A percentile compares a stretch with the other conserved stretches of the same genome.
Evolutionary conservation across 1,284 basidiomycete species (phyloP).

Genomic region (Neolentinus lepideus): DNA sequence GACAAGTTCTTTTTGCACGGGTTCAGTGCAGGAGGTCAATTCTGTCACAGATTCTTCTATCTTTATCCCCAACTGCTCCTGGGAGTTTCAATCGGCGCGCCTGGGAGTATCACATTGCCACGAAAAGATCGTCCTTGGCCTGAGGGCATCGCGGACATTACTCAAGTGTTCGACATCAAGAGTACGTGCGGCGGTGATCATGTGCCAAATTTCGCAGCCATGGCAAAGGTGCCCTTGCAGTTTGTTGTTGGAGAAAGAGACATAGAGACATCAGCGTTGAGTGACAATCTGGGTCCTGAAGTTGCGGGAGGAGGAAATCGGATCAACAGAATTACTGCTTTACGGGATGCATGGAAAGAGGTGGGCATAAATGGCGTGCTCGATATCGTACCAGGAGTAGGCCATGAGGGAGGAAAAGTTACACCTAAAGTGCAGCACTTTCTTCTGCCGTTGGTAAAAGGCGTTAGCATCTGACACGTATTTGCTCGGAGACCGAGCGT

Average conservation of each 20-base stretch:
- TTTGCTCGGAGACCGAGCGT: too few relatives aligned
- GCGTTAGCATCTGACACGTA: not conserved
- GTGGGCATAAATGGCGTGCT: not conserved
- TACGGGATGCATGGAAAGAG: not conserved
- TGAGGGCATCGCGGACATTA: conserved; percentile 11
- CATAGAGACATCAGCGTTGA: conserved; percentile 8
- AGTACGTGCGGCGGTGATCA: not conserved
- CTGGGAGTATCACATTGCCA: conserved; percentile 17
- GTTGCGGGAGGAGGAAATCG: not conserved
- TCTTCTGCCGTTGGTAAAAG: not conserved
- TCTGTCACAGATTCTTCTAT: conserved; percentile 19
- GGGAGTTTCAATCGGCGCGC: conserved; percentile 17
- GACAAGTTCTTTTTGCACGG: conserved; percentile 17
- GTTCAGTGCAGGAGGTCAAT: conserved; percentile 20
- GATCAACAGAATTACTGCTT: not conserved
- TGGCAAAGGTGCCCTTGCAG: conserved; percentile 13
- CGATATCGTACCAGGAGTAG: not conserved
- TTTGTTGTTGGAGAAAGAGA: conserved; percentile 18
- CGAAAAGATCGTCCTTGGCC: conserved; percentile 13
- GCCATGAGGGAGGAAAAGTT: not conserved
- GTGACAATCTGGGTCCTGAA: not conserved
- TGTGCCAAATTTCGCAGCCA: conserved; percentile 6
- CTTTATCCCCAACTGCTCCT: conserved; percentile 14
- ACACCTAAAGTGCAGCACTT: not conserved
- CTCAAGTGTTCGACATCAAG: conserved; percentile 6